phyloP scores from a whole-genome alignment of 176 grass and related monocot species.

The Eleusine coracana region DNA sequence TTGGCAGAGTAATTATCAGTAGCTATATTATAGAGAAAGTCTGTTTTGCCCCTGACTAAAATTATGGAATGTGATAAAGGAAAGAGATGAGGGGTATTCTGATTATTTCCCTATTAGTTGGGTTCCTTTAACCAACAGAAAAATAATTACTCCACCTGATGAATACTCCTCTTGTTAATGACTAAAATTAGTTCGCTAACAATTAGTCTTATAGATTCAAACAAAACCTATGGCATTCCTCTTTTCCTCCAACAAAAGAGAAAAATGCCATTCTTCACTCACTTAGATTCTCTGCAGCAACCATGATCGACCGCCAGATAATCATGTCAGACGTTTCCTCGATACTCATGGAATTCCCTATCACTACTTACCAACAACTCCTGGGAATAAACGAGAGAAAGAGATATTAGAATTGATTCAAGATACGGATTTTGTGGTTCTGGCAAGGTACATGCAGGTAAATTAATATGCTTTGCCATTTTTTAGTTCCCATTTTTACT shows the following conservation, averaged over 20 bases:
- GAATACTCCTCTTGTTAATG: too few relatives aligned
- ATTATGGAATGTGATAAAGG: too few relatives aligned
- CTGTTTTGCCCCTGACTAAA: too few relatives aligned
- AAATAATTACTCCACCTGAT: too few relatives aligned
- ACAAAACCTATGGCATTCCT: too few relatives aligned
- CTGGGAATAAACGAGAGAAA: slow-evolving; percentile 73
- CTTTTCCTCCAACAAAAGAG: neutral
- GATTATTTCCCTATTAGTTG: too few relatives aligned
- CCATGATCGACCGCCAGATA: slow-evolving; percentile 71
- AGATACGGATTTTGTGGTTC: slow-evolving; percentile 84
- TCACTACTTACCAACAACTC: slow-evolving; percentile 70
- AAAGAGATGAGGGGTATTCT: too few relatives aligned
- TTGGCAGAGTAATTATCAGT: neutral
- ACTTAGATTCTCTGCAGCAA: slow-evolving; percentile 55
- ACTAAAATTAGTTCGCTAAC: too few relatives aligned
- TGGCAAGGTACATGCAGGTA: slow-evolving; percentile 99
- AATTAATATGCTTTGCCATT: neutral
- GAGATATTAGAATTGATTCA: slow-evolving; percentile 79
- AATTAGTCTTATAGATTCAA: neutral
- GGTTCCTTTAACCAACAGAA: too few relatives aligned
- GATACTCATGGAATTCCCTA: slow-evolving; percentile 84
- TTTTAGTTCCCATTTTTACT: neutral
- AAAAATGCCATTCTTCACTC: neutral
- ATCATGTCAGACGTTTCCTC: slow-evolving; percentile 81
- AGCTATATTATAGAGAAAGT: too few relatives aligned